A percentile compares a stretch with the other conserved stretches of the same genome.
Conservation (phyloP, 441 rosid genomes). For the Mallotus japonicus region DNA sequence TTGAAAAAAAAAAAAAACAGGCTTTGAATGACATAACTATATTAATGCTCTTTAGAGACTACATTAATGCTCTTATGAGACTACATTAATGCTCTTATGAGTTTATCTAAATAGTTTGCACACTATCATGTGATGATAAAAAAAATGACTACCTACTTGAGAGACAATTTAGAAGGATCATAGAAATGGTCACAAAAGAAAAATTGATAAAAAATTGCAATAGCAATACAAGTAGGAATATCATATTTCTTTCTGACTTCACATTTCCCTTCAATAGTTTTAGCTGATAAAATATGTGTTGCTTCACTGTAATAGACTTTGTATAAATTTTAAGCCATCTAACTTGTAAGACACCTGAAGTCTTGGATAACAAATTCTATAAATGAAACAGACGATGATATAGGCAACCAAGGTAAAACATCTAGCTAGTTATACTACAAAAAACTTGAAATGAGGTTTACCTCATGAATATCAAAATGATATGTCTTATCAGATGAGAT, state of each 20-base stretch:
- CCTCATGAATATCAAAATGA: slow-evolving; percentile 75
- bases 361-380: neutral
- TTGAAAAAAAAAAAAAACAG: no score
- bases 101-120: slow-evolving; percentile 6
- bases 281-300: slow-evolving; percentile 34
- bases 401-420: neutral
- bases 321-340: slow-evolving; percentile 29
- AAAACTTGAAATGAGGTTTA: slow-evolving; percentile 20
- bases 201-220: slow-evolving; percentile 51
- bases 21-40: neutral
- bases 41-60: no score
- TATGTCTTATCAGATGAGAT: slow-evolving; percentile 75
- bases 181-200: slow-evolving; percentile 72
- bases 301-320: slow-evolving; percentile 75
- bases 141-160: slow-evolving; percentile 51
- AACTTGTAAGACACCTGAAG: neutral
- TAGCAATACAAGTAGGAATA: slow-evolving; percentile 41
- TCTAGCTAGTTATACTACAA: neutral
- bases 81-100: neutral
- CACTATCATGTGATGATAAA: neutral
- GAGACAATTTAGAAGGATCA: slow-evolving; percentile 62
- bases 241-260: slow-evolving; percentile 71
- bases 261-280: slow-evolving; percentile 60
- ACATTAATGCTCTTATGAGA: no score
- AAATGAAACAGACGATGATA: neutral